These are phyloP conservation scores for Penicillium robsamsonii DNA, from an alignment of 495 filamentous ascomycete genomes.

Conservation along the genomic window DNA sequence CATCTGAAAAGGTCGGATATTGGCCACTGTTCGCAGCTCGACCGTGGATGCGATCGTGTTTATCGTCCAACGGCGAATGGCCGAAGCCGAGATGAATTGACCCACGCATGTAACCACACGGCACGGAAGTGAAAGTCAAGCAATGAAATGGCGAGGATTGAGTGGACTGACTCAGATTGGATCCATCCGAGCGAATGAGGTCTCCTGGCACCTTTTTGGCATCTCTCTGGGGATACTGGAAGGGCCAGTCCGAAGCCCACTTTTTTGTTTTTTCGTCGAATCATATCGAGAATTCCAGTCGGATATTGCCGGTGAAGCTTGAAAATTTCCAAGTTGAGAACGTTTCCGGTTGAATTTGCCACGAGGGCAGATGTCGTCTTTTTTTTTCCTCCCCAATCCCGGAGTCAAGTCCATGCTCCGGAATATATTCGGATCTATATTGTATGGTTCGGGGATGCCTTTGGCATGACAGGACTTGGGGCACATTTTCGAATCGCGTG, in stretches of 20 bases:
- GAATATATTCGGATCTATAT: not conserved
- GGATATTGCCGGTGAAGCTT: constrained; percentile 17
- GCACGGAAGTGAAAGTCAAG: constrained; percentile 19
- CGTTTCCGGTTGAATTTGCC: constrained; percentile 3
- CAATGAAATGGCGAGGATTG: constrained; percentile 22
- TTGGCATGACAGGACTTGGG: too few relatives aligned
- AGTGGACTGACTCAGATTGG: not conserved
- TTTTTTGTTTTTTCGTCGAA: constrained; percentile 9
- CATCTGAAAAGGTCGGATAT: constrained; percentile 10
- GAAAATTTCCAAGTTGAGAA: constrained; percentile 12
- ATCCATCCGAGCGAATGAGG: constrained; percentile 11
- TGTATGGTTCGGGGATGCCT: not conserved
- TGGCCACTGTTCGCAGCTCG: constrained; percentile 14
- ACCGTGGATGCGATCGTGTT: constrained; percentile 28
- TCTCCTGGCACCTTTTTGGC: not conserved
- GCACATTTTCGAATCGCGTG: too few relatives aligned
- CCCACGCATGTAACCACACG: constrained; percentile 37
- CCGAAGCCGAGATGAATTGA: not conserved
- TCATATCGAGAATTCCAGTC: constrained; percentile 10
- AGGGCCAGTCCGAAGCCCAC: constrained; percentile 14
- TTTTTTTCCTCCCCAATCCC: not conserved
- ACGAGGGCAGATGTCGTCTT: not conserved
- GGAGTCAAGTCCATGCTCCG: constrained; percentile 17
- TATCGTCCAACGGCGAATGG: constrained; percentile 15
- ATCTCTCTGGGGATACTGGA: constrained; percentile 10